A percentile compares a stretch with the other conserved stretches of the same genome.
Evolutionary conservation across 129 eudicot genomes (phyloP).

Genomic region (Centrapalus pauciflorus): DNA sequence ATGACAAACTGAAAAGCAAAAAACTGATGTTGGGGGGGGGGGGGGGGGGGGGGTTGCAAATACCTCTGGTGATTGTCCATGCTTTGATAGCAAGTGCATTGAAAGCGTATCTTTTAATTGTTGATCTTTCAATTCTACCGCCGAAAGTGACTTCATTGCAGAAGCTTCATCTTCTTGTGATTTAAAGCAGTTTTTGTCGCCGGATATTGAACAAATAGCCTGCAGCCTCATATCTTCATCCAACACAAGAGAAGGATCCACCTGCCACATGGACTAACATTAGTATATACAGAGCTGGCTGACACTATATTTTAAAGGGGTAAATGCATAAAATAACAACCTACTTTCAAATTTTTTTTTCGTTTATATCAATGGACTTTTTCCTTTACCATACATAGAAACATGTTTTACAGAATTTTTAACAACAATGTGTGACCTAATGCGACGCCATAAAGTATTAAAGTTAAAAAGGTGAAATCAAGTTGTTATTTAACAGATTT

Average conservation of each 20-base stretch:
- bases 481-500: no score
- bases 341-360: no score
- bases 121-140: conserved; percentile 32
- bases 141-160: conserved; percentile 44
- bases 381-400: no score
- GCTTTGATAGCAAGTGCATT: conserved; percentile 35
- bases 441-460: no score
- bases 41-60: neutral
- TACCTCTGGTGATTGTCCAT: conserved; percentile 56
- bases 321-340: neutral
- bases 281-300: neutral
- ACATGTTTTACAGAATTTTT: no score
- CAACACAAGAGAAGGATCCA: conserved; percentile 72
- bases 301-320: neutral
- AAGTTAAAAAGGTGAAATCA: no score
- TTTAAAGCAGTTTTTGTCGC: conserved; percentile 31
- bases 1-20: no score
- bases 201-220: conserved; percentile 25
- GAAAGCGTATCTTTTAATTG: conserved; percentile 44
- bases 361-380: no score
- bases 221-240: conserved; percentile 59
- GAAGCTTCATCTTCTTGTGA: conserved; percentile 50
- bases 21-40: no score
- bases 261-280: conserved; percentile 31
- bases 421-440: no score